Percentiles rank a stretch among this genome's conserved stretches.
phyloP scores from a whole-genome alignment of 2,329 filamentous ascomycete genomes.

The Ophioceras dolichostomum region DNA sequence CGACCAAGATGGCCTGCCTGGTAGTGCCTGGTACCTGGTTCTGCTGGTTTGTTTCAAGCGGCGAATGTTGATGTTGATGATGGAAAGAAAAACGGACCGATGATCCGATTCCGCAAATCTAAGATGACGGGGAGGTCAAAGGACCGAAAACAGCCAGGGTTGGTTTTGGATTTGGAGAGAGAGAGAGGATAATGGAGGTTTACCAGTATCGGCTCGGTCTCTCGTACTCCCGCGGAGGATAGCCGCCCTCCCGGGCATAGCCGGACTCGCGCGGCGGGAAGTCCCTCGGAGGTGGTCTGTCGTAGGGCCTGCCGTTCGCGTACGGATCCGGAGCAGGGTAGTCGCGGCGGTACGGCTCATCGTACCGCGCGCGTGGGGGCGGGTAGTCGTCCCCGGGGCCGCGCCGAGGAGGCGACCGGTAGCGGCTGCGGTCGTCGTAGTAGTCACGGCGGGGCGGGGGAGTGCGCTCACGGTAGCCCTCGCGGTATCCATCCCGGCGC shows the following conservation, averaged over 20 bases:
- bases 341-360: conserved; percentile 65
- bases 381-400: conserved; percentile 66
- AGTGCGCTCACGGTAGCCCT: conserved; percentile 80
- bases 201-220: conserved; percentile 14
- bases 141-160: no score
- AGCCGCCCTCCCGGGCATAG: conserved; percentile 39
- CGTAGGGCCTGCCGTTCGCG: conserved; percentile 44
- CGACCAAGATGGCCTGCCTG: no score
- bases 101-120: no score
- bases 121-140: no score
- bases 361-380: conserved; percentile 51
- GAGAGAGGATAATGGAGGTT: conserved; percentile 2
- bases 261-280: conserved; percentile 28
- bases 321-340: conserved; percentile 53
- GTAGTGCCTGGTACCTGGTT: no score
- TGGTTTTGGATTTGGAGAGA: not conserved
- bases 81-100: no score
- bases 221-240: conserved; percentile 27
- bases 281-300: conserved; percentile 32
- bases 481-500: conserved; percentile 50
- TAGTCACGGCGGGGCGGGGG: conserved; percentile 67
- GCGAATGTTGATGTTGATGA: no score
- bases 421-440: conserved; percentile 72
- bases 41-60: no score
- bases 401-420: conserved; percentile 69